Percentiles rank a stretch among this genome's conserved stretches.
These are phyloP conservation scores for Huntiella decipiens DNA, from an alignment of 2,329 filamentous ascomycete species.

Conservation along the genomic window DNA sequence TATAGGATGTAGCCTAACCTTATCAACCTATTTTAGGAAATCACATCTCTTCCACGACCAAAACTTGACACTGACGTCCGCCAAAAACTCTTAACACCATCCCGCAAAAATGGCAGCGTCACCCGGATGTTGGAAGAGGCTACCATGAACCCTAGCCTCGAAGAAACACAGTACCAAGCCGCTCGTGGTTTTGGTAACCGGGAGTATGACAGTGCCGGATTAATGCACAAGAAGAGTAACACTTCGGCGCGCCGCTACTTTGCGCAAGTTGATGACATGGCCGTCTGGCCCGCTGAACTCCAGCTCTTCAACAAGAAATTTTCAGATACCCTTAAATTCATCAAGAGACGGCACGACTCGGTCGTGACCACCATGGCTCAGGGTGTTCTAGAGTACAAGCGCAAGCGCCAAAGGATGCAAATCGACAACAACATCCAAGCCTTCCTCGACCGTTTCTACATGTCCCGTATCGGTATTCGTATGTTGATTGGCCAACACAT, in stretches of 20 bases:
- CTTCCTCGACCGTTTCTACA: conserved; percentile 97
- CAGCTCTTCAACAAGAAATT: conserved; percentile 89
- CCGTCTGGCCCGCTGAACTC: conserved; percentile 84
- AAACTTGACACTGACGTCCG: conserved; percentile 56
- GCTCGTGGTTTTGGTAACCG: conserved; percentile 27
- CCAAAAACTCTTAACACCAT: conserved; percentile 55
- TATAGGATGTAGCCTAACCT: conserved; percentile 6
- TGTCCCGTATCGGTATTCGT: conserved; percentile 96
- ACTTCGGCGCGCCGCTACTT: conserved; percentile 58
- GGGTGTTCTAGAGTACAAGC: conserved; percentile 95
- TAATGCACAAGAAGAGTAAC: conserved; percentile 28
- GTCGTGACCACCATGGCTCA: conserved; percentile 97
- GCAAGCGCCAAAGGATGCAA: conserved; percentile 87
- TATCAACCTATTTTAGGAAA: conserved; percentile 42
- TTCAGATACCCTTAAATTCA: conserved; percentile 70
- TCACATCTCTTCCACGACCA: conserved; percentile 69
- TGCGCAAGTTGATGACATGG: conserved; percentile 79
- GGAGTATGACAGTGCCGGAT: conserved; percentile 28
- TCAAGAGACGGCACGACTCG: conserved; percentile 89
- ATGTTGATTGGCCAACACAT: conserved; percentile 99
- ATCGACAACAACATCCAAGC: conserved; percentile 95
- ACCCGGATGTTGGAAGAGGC: conserved; percentile 59
- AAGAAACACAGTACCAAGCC: conserved; percentile 60
- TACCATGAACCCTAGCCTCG: conserved; percentile 77
- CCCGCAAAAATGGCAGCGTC: conserved; percentile 33